These are phyloP conservation scores for Fusarium sterilihyphosum DNA, from an alignment of 2,329 filamentous ascomycete species.

Conservation along the genomic window DNA sequence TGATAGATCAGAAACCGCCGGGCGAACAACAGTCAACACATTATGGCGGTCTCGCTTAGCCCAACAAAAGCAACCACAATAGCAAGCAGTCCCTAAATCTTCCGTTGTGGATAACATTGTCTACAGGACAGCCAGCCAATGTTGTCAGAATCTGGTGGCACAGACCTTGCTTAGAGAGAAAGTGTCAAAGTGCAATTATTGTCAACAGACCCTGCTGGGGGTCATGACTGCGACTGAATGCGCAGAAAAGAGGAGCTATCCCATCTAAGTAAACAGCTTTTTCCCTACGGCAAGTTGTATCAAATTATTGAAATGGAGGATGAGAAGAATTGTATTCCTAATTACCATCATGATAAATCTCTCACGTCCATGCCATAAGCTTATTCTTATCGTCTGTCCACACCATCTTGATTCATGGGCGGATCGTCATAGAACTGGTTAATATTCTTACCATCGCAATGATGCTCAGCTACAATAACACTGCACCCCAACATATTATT, in stretches of 20 bases:
- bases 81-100: not conserved
- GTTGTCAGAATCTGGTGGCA: not conserved
- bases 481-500: not conserved
- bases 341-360: not conserved
- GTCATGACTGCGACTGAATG: not conserved
- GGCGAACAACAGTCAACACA: not conserved
- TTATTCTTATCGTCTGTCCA: too few relatives aligned
- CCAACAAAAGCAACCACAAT: not conserved
- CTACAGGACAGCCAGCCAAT: not conserved
- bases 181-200: not conserved
- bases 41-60: not conserved
- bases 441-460: accelerated
- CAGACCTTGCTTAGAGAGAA: accelerated
- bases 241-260: not conserved
- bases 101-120: accelerated
- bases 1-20: not conserved
- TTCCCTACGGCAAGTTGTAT: not conserved
- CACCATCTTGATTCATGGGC: not conserved
- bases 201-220: not conserved
- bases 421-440: not conserved
- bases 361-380: accelerated
- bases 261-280: not conserved
- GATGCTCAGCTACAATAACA: not conserved
- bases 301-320: too few relatives aligned
- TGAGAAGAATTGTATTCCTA: not conserved